These are phyloP conservation scores for Grifola frondosa DNA, from an alignment of 1,284 basidiomycete genomes.

Conservation along the genomic window DNA sequence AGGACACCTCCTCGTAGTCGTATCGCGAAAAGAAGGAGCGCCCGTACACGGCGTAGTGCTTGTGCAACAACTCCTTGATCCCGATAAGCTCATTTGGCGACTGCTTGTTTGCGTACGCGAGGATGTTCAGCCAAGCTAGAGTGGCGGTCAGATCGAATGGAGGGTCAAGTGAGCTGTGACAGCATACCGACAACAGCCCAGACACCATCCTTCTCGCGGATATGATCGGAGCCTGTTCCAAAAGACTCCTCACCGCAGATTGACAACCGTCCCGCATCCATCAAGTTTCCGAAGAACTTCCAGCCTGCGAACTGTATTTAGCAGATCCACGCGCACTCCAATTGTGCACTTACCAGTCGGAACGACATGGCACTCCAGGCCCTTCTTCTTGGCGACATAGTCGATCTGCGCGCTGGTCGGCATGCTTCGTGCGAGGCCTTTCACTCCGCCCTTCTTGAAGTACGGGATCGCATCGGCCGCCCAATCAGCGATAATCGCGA, in stretches of 20 bases:
- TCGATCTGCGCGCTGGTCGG: slow-evolving; percentile 97
- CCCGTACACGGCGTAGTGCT: slow-evolving; percentile 91
- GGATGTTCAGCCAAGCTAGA: slow-evolving; percentile 95
- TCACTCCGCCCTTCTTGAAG: slow-evolving; percentile 90
- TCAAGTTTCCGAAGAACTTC: slow-evolving; percentile 99
- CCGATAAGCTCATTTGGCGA: slow-evolving; percentile 74
- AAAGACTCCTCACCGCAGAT: slow-evolving; percentile 99
- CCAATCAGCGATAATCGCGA: slow-evolving; percentile 99
- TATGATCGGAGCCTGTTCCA: slow-evolving; percentile 99
- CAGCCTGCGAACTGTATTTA: slow-evolving; percentile 58
- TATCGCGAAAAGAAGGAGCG: slow-evolving; percentile 98
- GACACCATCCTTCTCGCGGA: slow-evolving; percentile 98
- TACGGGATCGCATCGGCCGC: slow-evolving; percentile 91
- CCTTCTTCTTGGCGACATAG: slow-evolving; percentile 92
- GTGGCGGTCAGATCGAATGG: too few relatives aligned
- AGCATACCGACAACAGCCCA: slow-evolving; percentile 89
- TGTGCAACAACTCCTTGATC: slow-evolving; percentile 86
- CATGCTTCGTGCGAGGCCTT: slow-evolving; percentile 96
- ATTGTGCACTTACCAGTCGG: slow-evolving; percentile 73
- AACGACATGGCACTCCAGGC: slow-evolving; percentile 94
- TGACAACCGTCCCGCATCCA: slow-evolving; percentile 96
- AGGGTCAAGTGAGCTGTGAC: slow-evolving; percentile 8
- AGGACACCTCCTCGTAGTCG: slow-evolving; percentile 97
- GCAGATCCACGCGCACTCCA: slow-evolving; percentile 1
- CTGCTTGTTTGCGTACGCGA: slow-evolving; percentile 89